Conservation (phyloP, 345 rosid species). For the Dipteronia dyeriana region DNA sequence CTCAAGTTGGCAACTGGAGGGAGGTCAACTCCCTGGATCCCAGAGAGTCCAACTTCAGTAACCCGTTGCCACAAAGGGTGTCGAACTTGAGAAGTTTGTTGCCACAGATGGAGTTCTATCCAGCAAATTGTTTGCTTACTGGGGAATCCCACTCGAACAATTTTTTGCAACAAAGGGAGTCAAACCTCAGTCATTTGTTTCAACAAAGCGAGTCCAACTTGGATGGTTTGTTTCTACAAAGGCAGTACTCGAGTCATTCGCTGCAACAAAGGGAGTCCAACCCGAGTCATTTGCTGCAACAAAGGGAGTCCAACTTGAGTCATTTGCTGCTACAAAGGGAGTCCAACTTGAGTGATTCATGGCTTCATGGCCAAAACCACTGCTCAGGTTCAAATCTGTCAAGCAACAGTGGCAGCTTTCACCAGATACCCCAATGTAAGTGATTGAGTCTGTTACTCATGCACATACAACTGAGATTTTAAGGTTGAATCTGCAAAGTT, state of each 20-base stretch:
- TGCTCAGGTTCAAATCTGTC: conserved; percentile 37
- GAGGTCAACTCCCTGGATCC: conserved; percentile 14
- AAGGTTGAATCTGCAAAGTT: not conserved
- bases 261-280: not conserved
- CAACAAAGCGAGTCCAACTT: conserved; percentile 6
- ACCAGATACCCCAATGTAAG: conserved; percentile 36
- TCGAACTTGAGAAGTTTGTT: not conserved
- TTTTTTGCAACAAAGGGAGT: not conserved
- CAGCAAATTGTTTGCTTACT: not conserved
- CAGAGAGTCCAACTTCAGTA: conserved; percentile 22
- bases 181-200: conserved; percentile 23
- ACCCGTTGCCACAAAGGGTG: conserved; percentile 15
- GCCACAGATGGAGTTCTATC: not conserved
- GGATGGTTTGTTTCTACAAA: not conserved
- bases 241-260: not conserved
- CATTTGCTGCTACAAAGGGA: conserved; percentile 2
- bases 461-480: conserved; percentile 4
- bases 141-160: not conserved
- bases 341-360: conserved; percentile 24
- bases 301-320: not conserved
- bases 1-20: conserved; percentile 32
- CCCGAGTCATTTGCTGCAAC: conserved; percentile 22
- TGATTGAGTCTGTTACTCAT: not conserved
- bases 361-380: conserved; percentile 29
- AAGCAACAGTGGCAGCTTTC: conserved; percentile 23